Conservation (phyloP, 192 early-diverging fungal genomes). For the Coemansia sp. region DNA sequence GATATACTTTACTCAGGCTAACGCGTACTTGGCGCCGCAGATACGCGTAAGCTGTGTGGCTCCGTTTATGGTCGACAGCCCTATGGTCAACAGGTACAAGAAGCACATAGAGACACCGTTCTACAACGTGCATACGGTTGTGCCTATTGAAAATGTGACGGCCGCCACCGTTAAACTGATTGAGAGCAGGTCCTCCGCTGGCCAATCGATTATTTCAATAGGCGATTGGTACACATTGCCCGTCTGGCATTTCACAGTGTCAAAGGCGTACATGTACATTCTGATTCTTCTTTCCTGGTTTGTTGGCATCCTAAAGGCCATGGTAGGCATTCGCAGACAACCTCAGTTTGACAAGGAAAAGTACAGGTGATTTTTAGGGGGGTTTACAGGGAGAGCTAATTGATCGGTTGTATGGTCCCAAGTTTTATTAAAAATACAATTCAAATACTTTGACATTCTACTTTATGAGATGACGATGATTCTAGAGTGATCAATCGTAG, state of each 20-base stretch:
- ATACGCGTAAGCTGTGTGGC: constrained; percentile 33
- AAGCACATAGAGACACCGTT: constrained; percentile 1
- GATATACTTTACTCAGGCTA: constrained; percentile 36
- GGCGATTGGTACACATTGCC: constrained; percentile 27
- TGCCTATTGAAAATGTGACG: neutral
- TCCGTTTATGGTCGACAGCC: constrained; percentile 23
- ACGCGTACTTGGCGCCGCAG: constrained; percentile 6
- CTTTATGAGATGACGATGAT: too few species aligned
- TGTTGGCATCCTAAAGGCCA: neutral
- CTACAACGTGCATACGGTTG: neutral
- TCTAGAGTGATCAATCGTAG: too few species aligned
- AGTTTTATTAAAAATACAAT: too few species aligned
- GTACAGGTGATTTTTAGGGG: neutral
- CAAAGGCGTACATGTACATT: neutral
- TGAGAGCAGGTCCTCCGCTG: constrained; percentile 18
- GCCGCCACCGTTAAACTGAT: constrained; percentile 19
- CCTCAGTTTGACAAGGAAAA: constrained; percentile 6
- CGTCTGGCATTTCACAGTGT: constrained; percentile 19
- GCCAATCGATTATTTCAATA: constrained; percentile 24
- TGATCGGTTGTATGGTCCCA: too few species aligned
- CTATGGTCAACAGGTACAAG: constrained; percentile 4
- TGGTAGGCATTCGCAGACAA: neutral
- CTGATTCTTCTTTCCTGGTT: neutral
- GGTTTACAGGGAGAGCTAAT: neutral
- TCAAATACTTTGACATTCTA: too few species aligned